Base-by-base conservation (phyloP, 495 filamentous ascomycete species). In the Penicillium paradoxum region DNA sequence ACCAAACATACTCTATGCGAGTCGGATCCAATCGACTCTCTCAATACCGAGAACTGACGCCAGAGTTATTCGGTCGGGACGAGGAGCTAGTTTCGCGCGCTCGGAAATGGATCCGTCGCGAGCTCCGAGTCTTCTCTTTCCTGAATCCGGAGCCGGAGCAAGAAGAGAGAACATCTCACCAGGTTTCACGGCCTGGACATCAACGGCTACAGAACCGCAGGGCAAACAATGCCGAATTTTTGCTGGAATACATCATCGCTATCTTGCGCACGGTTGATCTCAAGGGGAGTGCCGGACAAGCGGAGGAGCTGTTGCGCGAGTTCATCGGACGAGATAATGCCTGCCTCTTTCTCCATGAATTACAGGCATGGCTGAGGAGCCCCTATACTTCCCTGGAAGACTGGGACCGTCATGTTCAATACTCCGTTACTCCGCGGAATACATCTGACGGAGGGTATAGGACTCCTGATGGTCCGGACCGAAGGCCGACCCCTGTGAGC, bases 231-330 rank as follows among this genome's bases (percentile, higher is more conserved):
- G 84, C 88, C 11, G 92, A 96, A 60, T 98, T 95, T 52, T 64
- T 98, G 21, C 82, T 96, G 18, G 90, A 93, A 57, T 96, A 95
- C 60, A 81, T 95, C 49, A 70, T 97, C 41, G 88, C 88, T 29
- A 91, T 98, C 40, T 72, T 98, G 34, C 95, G 90, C 59, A 90
- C 87, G 0, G 84, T 95, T 17, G 92, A 98, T 65, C 78, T 93
- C n/a, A 91, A 91, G 62, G 88, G 84, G 8, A 87, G 86, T 60
- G 79, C 80, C 11, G 90, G 91, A 4, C 86, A 92, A 53, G 90
- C 93, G 0, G 90, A 96, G 65, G 86, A 90, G 30, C 83, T 97
- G 73, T 66, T 97, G n/a, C 71, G 83, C 14, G 92, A 96, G 33
- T 96, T 91, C 55, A 63, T 98, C 0, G 91, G 90, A 2, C 75